phyloP scores from a whole-genome alignment of 2,329 filamentous ascomycete genomes.

The Mollisia scopiformis region DNA sequence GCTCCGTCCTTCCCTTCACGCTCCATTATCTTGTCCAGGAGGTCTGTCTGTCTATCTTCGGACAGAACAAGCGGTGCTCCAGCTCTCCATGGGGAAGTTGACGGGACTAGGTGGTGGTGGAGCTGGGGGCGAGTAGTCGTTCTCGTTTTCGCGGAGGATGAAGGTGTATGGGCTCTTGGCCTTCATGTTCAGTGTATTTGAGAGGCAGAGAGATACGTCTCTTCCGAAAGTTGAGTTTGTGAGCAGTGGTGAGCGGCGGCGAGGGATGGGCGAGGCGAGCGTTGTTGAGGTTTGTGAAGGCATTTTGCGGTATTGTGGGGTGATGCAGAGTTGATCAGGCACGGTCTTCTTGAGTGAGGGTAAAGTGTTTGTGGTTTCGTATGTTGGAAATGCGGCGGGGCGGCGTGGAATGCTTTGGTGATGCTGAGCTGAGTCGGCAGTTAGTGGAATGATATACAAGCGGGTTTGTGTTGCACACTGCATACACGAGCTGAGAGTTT shows the following conservation, averaged over 20 bases:
- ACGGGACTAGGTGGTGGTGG: slow-evolving; percentile 67
- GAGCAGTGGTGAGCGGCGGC: slow-evolving; percentile 52
- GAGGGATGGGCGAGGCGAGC: slow-evolving; percentile 39
- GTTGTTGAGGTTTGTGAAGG: slow-evolving; percentile 34
- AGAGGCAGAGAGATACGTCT: slow-evolving; percentile 33
- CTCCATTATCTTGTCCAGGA: not conserved
- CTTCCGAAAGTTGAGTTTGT: slow-evolving; percentile 27
- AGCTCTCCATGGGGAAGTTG: slow-evolving; percentile 60
- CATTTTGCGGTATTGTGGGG: slow-evolving; percentile 23
- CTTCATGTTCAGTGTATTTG: slow-evolving; percentile 30
- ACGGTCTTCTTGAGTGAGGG: not conserved
- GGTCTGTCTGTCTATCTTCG: slow-evolving; percentile 25
- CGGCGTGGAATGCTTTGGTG: slow-evolving; percentile 1
- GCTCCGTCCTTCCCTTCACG: too few relatives aligned
- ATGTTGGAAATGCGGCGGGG: not conserved
- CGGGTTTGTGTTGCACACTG: slow-evolving; percentile 3
- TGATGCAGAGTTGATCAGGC: not conserved
- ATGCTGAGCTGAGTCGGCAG: slow-evolving; percentile 3
- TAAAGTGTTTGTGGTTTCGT: not conserved
- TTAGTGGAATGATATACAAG: slow-evolving; percentile 6
- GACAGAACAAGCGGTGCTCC: slow-evolving; percentile 39
- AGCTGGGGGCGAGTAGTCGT: slow-evolving; percentile 67
- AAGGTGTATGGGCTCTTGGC: slow-evolving; percentile 30
- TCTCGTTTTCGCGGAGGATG: slow-evolving; percentile 39
- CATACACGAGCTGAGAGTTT: slow-evolving; percentile 18